Base-by-base conservation (phyloP, 805 yeast species). In the Dipodascopsis tothii region DNA sequence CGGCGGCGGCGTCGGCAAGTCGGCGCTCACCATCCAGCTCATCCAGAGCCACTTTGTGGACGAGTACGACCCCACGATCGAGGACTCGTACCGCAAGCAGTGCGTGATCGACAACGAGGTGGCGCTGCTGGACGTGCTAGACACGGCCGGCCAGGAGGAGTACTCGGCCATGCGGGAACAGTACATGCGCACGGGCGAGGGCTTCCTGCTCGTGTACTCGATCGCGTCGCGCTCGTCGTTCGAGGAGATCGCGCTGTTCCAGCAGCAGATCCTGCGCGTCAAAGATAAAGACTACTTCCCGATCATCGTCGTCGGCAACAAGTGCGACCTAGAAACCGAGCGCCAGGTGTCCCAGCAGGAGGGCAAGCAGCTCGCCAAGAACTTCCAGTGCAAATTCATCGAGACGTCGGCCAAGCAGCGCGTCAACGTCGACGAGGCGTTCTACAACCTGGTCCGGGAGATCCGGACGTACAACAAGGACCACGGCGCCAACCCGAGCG, bases 1-100 rank as follows among this genome's bases (percentile, higher is more conserved):
- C 44, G 96, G 96, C 33, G 97, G 97, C 61, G 96, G 96, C 67
- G 98, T 92, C 44, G 98, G 98, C 67, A 92, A 92, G 65, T 82
- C 94, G 20, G 97, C 98, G 4, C 70, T 92, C 51, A 92, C 98
- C 21, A 92, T 92, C 53, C 95, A 92, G 65, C 74, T 92, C 59
- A 87, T 92, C 43, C 97, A 90, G 64, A 78, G 87, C 28, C 96
- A 88, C 59, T 92, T 92, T 60, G 95, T 90, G 25, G 96, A 88
- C 63, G 98, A 92, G 63, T 92, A 92, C 60, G 98, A 92, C 66
- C 98, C 98, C 6, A 92, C 98, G 7, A 92, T 92, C 60, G 98
- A 92, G 66, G 73, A 68, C 54, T 66, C 71, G 20, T 68, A 69
- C 55, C 75, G 96, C 55, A 92, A 92, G 61, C 90, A 84, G 58